Percentiles rank a stretch among this genome's conserved stretches.
phyloP scores from a whole-genome alignment of 441 rosid genomes.

The Macaranga tanarius region DNA sequence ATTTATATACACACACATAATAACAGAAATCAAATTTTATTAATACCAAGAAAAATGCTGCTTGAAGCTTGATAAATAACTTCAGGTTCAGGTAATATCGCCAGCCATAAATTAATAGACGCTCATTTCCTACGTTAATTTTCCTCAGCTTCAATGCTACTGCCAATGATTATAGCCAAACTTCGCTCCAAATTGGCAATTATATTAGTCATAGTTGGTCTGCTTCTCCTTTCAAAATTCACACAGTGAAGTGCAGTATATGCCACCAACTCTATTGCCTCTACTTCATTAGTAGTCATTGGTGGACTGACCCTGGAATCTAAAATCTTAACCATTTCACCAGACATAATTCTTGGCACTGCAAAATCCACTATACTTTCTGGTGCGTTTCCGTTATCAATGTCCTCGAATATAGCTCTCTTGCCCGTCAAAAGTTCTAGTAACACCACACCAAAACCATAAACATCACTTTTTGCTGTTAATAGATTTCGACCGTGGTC shows the following conservation, averaged over 20 bases:
- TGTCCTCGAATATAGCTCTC: slow-evolving; percentile 53
- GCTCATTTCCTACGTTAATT: too few relatives aligned
- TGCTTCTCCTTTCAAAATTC: slow-evolving; percentile 61
- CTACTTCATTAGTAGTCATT: slow-evolving; percentile 45
- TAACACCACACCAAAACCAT: slow-evolving; percentile 49
- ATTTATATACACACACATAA: too few relatives aligned
- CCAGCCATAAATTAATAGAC: too few relatives aligned
- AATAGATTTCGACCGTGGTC: slow-evolving; percentile 60
- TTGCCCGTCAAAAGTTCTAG: slow-evolving; percentile 72
- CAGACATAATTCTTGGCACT: slow-evolving; percentile 39
- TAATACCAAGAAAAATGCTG: too few relatives aligned
- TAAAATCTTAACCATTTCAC: slow-evolving; percentile 48
- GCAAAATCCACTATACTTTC: slow-evolving; percentile 61
- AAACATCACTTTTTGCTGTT: slow-evolving; percentile 52
- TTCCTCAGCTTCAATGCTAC: too few relatives aligned
- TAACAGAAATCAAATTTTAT: too few relatives aligned
- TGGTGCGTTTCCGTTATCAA: slow-evolving; percentile 26
- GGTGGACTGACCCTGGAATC: slow-evolving; percentile 55
- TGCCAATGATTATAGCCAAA: slow-evolving; percentile 26
- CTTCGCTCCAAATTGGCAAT: slow-evolving; percentile 75
- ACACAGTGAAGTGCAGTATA: slow-evolving; percentile 77
- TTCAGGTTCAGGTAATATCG: too few relatives aligned
- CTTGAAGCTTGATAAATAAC: too few relatives aligned
- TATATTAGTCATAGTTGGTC: slow-evolving; percentile 64
- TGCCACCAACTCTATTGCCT: slow-evolving; percentile 80